Conservation (phyloP, 176 grass and related monocot species). For the bread wheat (Triticum aestivum) region DNA sequence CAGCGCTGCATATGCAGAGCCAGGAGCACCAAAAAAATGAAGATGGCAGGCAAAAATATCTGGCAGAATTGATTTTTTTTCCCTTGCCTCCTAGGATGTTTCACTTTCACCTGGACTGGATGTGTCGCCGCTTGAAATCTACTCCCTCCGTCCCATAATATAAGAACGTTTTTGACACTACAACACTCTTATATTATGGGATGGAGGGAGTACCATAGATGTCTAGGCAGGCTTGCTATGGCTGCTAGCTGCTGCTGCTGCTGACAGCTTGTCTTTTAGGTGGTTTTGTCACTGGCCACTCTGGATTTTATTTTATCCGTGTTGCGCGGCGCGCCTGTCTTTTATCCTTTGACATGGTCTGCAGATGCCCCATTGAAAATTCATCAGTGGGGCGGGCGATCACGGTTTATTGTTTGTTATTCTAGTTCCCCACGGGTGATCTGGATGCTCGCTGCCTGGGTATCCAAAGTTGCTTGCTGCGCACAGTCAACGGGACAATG, state of each 20-base stretch:
- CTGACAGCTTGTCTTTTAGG: conserved; percentile 29
- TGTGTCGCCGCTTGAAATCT: neutral
- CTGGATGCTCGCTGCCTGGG: conserved; percentile 39
- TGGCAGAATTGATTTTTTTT: neutral
- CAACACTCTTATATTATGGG: too few relatives aligned
- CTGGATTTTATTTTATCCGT: neutral
- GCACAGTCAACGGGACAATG: conserved; percentile 34
- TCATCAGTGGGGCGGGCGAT: conserved; percentile 1
- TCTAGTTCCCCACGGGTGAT: neutral
- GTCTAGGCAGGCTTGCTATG: neutral
- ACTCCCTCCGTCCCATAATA: neutral
- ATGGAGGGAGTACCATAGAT: neutral
- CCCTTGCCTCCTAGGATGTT: neutral
- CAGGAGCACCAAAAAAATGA: conserved; percentile 24
- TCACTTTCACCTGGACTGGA: neutral
- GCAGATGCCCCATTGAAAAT: conserved; percentile 21
- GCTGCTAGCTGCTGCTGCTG: conserved; percentile 1
- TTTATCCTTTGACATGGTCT: conserved; percentile 42
- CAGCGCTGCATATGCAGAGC: neutral
- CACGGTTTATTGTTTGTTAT: neutral
- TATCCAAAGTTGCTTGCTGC: conserved; percentile 39
- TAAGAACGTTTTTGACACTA: too few relatives aligned
- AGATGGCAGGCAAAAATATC: conserved; percentile 18
- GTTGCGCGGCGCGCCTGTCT: neutral
- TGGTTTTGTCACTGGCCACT: conserved; percentile 23